Base-by-base conservation (phyloP, 2,329 filamentous ascomycete species). In the Calonectria hongkongensis region DNA sequence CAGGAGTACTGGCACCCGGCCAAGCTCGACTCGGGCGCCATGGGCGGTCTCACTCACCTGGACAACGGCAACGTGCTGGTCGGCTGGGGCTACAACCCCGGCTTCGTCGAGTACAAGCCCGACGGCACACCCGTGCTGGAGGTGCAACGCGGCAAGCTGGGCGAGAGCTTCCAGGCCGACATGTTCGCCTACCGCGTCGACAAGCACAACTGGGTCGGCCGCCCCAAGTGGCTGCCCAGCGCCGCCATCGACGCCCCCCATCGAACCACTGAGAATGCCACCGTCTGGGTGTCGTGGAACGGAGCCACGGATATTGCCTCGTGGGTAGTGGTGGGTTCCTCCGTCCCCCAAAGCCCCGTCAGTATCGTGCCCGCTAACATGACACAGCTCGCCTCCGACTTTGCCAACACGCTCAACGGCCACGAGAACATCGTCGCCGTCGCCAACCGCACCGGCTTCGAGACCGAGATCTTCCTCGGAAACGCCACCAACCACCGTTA, bases 241-340 rank as follows among this genome's bases (percentile, higher is more conserved):
- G 75, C 77, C 15, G 81, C 78, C 25, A 70, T 81, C n/a, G 76
- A 81, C 33, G 73, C 76, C 1, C 78, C 79, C 15, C 56, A 74
- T 30, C 63, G 74, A 28, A 80, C 74, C 39, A 78, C 79, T 5
- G 50, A 73, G 66, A 74, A 80, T 51, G 79, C 78, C 6, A 79
- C 75, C 4, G 71, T 81, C 12, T 81, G 76, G 56, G 69, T 82
- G 21, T 81, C 80, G 27, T 82, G 81, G 81, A 82, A 82, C 73
- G 81, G 81, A 18, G 81, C 81, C 10, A 82, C 81, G 0, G 81
- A 81, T 30, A 71, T 82, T 36, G 73, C 70, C 25, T 71, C 70
- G 18, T 82, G 81, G 81, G 78, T 75, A 33, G 72, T 82, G 64
- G 80, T 82, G 70, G 77, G 79, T 78, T 33, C 28, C 39, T 28